A percentile compares a stretch with the other conserved stretches of the same genome.
phyloP scores from a whole-genome alignment of 257 asterid species.

The Solanum sitiens region DNA sequence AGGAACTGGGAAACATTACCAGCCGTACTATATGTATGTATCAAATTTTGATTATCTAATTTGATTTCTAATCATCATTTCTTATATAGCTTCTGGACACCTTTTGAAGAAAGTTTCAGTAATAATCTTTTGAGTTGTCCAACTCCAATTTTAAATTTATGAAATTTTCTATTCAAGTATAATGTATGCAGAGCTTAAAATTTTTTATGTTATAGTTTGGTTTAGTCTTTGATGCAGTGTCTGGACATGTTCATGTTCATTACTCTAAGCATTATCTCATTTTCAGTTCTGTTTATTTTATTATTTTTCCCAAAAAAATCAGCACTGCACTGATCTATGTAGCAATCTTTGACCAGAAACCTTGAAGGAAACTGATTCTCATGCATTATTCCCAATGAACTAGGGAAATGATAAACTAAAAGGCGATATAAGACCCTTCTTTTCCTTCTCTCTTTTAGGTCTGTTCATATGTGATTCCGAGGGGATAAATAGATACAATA shows the following conservation, averaged over 20 bases:
- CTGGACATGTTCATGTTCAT: not conserved
- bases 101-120: not conserved
- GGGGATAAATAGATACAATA: not conserved
- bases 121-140: not conserved
- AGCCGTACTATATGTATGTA: conserved; percentile 79
- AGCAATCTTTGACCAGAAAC: conserved; percentile 30
- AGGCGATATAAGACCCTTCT: conserved; percentile 43
- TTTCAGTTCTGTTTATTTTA: not conserved
- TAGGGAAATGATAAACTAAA: conserved; percentile 56
- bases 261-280: not conserved
- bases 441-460: not conserved
- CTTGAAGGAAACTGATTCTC: conserved; percentile 76
- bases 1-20: conserved; percentile 50
- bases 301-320: not conserved
- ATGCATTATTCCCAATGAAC: conserved; percentile 57
- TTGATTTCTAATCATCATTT: not conserved
- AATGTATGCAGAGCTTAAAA: not conserved
- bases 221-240: not conserved
- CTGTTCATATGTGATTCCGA: not conserved
- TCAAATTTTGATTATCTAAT: conserved; percentile 2
- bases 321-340: not conserved
- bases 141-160: not conserved
- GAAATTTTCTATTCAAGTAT: not conserved
- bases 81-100: not conserved
- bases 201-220: not conserved